Conservation (phyloP, 768 basidiomycete genomes). For the Jaapia argillacea region DNA sequence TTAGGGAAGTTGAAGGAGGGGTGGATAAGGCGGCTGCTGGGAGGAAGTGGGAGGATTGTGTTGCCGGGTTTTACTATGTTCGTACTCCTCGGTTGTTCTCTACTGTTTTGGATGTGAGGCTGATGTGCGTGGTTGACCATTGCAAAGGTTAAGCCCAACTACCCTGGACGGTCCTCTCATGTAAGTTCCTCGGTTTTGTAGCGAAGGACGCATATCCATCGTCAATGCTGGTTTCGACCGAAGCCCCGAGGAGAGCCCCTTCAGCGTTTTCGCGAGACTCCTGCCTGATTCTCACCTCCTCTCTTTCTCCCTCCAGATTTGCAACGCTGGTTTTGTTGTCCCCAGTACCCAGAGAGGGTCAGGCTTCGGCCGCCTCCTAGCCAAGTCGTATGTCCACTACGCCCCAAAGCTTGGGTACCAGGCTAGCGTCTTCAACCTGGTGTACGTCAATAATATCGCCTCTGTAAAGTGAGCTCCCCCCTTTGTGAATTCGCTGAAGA, state of each 20-base stretch:
- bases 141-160: slow-evolving; percentile 70
- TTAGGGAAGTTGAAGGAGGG: slow-evolving; percentile 13
- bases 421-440: slow-evolving; percentile 84
- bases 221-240: neutral
- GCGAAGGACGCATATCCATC: neutral
- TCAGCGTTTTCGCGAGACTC: slow-evolving; percentile 1
- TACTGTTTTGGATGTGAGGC: slow-evolving; percentile 1
- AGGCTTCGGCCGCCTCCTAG: slow-evolving; percentile 64
- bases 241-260: too few relatives aligned
- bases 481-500: slow-evolving; percentile 1
- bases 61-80: slow-evolving; percentile 78
- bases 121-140: neutral
- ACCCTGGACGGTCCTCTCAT: slow-evolving; percentile 85
- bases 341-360: slow-evolving; percentile 48
- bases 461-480: slow-evolving; percentile 44
- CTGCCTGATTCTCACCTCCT: neutral
- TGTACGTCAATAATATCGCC: slow-evolving; percentile 78
- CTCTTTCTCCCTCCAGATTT: slow-evolving; percentile 38
- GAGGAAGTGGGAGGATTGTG: slow-evolving; percentile 54
- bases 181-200: slow-evolving; percentile 34
- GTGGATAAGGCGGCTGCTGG: slow-evolving; percentile 37
- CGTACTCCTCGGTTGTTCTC: slow-evolving; percentile 15
- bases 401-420: slow-evolving; percentile 71
- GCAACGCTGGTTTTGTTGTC: slow-evolving; percentile 87
- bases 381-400: slow-evolving; percentile 70